phyloP scores from a whole-genome alignment of 768 basidiomycete genomes.

The Chalciporus chontae region DNA sequence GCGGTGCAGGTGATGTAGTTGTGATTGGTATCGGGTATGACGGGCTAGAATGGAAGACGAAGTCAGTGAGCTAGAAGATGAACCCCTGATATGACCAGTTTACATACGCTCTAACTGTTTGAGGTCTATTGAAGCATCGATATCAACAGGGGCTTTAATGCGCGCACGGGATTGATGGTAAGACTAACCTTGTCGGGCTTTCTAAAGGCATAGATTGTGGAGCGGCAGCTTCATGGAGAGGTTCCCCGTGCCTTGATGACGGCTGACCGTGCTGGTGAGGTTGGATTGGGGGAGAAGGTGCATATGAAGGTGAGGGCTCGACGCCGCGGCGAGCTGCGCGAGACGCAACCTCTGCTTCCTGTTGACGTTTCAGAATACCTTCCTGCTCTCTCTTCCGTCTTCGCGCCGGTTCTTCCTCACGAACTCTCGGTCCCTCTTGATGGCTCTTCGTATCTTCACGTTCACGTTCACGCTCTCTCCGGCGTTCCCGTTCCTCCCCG shows the following conservation, averaged over 20 bases:
- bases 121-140: constrained; percentile 25
- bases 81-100: constrained; percentile 1
- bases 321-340: constrained; percentile 39
- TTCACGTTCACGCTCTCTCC: constrained; percentile 21
- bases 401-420: constrained; percentile 44
- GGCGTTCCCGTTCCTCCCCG: constrained; percentile 23
- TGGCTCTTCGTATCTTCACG: constrained; percentile 34
- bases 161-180: constrained; percentile 36
- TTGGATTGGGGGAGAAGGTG: constrained; percentile 29
- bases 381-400: constrained; percentile 52
- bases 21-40: constrained; percentile 58
- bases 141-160: constrained; percentile 27
- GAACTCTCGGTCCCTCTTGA: constrained; percentile 42
- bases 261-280: constrained; percentile 33
- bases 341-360: constrained; percentile 53
- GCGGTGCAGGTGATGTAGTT: constrained; percentile 62
- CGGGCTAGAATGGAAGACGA: constrained; percentile 23
- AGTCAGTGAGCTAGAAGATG: constrained; percentile 8
- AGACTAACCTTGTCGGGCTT: constrained; percentile 54
- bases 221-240: constrained; percentile 27
- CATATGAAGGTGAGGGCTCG: constrained; percentile 24
- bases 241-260: constrained; percentile 29
- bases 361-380: constrained; percentile 54
- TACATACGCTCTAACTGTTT: constrained; percentile 34
- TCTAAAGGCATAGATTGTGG: constrained; percentile 59